Evolutionary conservation across 345 rosid genomes (phyloP), one percentile per base, ranked within the genome.

Genomic region (Salix viminalis): DNA sequence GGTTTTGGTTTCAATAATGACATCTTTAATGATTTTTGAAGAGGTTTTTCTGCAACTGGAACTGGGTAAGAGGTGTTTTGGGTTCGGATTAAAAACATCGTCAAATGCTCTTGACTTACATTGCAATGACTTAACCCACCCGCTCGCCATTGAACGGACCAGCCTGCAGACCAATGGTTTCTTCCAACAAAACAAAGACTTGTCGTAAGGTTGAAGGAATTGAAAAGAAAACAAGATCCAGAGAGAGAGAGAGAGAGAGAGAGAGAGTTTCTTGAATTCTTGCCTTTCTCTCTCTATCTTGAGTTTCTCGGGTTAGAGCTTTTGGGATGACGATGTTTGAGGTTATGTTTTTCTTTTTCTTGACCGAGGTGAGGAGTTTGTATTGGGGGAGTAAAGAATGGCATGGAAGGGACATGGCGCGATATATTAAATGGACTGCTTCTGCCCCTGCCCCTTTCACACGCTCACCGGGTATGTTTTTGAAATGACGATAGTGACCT

Each of bases 41-140:
- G 91, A 76, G 77, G 79, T 81, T 41, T 80, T 88, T 32, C 91
- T 84, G 82, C 99, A 96, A 72, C 97, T 90, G 70, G 92, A 81
- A 75, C 89, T 82, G 75, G 92, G 80, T 23, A 89, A 67, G 18
- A 84, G 79, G 81, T 72, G 82, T 65, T 84, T 88, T 1, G 90
- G 86, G 41, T 30, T 79, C 5, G 96, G 91, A 65, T 76, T 87
- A 80, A 84, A 82, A 76, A 93, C 98, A 84, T 96, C 99, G 5
- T 96, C 98, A 67, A 84, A 88, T 36, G 99, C 98, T 79, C 92
- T 89, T 0, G 99, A 93, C 79, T 89, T 96, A 89, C 99, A 96
- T 64, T 93, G 98, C 62, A 92, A 73, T 2, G 98, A 93, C 78
- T 93, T 96, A 67, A 96, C 89, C 99, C 99, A 96, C 69, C 90